Conservation (phyloP, 768 basidiomycete species). For the Austroboletus festivus region DNA sequence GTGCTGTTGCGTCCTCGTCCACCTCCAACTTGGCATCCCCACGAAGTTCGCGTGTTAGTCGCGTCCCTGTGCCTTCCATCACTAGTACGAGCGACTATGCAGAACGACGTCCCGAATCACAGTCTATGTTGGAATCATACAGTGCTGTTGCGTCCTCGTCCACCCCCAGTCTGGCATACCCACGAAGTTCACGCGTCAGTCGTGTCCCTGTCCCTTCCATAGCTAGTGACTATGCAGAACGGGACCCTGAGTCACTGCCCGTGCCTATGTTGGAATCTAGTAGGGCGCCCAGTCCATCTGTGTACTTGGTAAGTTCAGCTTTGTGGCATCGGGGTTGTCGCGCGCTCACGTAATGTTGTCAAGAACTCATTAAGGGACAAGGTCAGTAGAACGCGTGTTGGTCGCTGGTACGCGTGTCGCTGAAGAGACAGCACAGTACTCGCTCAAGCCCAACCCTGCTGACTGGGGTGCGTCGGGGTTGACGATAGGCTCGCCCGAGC, state of each 20-base stretch:
- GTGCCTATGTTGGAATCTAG: too few relatives aligned
- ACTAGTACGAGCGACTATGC: constrained; percentile 14
- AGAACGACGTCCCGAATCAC: constrained; percentile 16
- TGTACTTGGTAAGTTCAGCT: constrained; percentile 21
- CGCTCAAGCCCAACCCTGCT: constrained; percentile 42
- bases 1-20: constrained; percentile 23
- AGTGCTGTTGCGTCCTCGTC: constrained; percentile 25
- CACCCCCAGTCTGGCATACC: constrained; percentile 18
- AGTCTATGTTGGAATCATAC: constrained; percentile 15
- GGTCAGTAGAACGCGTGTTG: constrained; percentile 10
- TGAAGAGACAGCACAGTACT: constrained; percentile 29
- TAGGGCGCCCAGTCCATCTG: constrained; percentile 29
- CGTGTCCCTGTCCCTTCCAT: constrained; percentile 21
- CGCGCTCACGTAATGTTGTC: not conserved
- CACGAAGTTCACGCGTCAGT: constrained; percentile 13
- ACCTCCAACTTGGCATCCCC: constrained; percentile 20
- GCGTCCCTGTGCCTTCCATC: constrained; percentile 20
- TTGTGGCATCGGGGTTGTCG: not conserved
- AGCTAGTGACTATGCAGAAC: constrained; percentile 16
- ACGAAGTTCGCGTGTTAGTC: constrained; percentile 11
- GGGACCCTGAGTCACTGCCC: constrained; percentile 13
- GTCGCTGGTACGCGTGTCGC: not conserved
- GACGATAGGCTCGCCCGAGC: constrained; percentile 44
- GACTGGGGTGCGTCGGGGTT: constrained; percentile 48
- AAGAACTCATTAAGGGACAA: constrained; percentile 30